phyloP scores from a whole-genome alignment of 192 early-diverging fungal genomes.

The Phycomyces blakesleeanus region DNA sequence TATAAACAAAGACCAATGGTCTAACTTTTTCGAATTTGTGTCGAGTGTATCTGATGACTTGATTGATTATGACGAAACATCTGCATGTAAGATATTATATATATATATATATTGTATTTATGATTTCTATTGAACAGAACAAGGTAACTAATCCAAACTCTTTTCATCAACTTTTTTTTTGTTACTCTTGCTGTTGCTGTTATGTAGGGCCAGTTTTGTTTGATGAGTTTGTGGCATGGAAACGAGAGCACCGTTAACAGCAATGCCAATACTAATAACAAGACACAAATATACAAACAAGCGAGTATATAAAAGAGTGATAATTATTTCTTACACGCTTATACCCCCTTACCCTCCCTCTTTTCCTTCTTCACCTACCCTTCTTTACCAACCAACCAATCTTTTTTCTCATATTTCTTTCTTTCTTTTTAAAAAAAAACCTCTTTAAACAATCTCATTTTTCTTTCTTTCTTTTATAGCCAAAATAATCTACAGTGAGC shows the following conservation, averaged over 20 bases:
- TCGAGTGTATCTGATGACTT: conserved; percentile 45
- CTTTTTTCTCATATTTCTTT: no score
- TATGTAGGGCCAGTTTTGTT: conserved; percentile 59
- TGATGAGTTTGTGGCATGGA: conserved; percentile 68
- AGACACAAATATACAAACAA: not conserved
- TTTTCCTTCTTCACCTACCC: conserved; percentile 27
- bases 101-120: no score
- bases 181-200: not conserved
- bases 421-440: no score
- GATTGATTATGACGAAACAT: conserved; percentile 52
- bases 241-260: conserved; percentile 5
- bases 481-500: no score
- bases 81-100: conserved; percentile 62
- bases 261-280: not conserved
- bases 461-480: no score
- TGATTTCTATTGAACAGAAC: no score
- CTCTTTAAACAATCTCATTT: no score
- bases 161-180: not conserved
- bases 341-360: not conserved
- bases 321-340: not conserved
- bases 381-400: no score
- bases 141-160: not conserved
- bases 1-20: conserved; percentile 68
- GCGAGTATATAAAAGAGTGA: no score
- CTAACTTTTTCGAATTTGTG: conserved; percentile 59